These are phyloP conservation scores for Trichoderma parareesei DNA, from an alignment of 495 filamentous ascomycete species.

Conservation along the genomic window DNA sequence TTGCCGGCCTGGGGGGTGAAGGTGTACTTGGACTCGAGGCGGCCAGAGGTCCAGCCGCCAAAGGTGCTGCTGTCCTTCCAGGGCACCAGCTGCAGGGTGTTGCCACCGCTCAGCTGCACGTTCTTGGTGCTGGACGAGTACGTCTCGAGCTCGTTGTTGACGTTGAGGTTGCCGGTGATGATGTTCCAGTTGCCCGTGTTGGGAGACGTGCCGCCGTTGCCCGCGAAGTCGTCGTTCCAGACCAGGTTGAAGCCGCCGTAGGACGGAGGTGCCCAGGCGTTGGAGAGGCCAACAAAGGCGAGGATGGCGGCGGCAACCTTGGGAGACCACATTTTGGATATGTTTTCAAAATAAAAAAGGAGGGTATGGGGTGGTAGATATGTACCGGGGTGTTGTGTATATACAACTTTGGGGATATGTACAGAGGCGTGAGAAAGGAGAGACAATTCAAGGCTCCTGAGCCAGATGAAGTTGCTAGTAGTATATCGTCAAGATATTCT, in stretches of 20 bases:
- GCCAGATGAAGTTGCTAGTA: neutral
- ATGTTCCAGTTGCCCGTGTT: conserved; percentile 37
- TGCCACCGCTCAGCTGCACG: conserved; percentile 34
- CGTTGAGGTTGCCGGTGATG: conserved; percentile 24
- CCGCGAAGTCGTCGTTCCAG: conserved; percentile 35
- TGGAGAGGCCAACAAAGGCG: neutral
- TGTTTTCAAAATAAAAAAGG: neutral
- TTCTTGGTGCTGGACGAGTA: conserved; percentile 31
- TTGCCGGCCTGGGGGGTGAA: conserved; percentile 34
- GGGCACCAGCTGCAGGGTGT: conserved; percentile 39
- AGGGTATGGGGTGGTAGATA: neutral
- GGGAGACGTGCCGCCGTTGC: conserved; percentile 19
- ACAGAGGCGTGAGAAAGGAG: neutral
- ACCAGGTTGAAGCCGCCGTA: conserved; percentile 26
- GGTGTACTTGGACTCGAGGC: conserved; percentile 37
- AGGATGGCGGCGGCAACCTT: conserved; percentile 5
- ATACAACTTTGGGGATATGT: conserved; percentile 9
- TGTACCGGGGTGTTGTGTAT: neutral
- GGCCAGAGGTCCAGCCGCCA: conserved; percentile 40
- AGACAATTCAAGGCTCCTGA: conserved; percentile 5
- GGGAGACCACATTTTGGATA: neutral
- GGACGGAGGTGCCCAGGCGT: conserved; percentile 24
- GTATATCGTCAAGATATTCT: neutral
- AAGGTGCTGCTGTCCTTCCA: conserved; percentile 22
- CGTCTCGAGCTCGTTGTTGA: conserved; percentile 38